phyloP scores from a whole-genome alignment of 257 asterid species.

The Solanum okadae region DNA sequence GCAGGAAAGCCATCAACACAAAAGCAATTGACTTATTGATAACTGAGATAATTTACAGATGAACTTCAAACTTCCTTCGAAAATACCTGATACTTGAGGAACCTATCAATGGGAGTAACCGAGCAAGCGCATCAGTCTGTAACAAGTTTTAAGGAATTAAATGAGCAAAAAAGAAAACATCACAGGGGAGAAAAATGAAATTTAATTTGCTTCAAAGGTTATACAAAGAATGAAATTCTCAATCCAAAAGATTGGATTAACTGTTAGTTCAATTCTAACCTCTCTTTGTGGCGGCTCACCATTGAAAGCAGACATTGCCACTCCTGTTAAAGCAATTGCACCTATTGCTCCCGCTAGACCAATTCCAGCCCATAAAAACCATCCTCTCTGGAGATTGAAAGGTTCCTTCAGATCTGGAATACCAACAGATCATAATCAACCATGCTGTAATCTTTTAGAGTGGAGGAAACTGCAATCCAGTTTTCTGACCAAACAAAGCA shows the following conservation, averaged over 20 bases:
- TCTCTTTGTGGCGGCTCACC: slow-evolving; percentile 83
- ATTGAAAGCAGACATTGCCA: slow-evolving; percentile 51
- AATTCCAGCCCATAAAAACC: slow-evolving; percentile 92
- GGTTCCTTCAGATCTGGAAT: slow-evolving; percentile 76
- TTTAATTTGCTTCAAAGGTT: background rate
- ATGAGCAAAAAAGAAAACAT: background rate
- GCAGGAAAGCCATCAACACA: background rate
- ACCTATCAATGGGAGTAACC: slow-evolving; percentile 90
- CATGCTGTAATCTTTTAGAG: background rate
- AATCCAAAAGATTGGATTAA: background rate
- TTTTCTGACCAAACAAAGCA: background rate
- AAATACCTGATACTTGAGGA: slow-evolving; percentile 78
- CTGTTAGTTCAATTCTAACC: slow-evolving; percentile 36
- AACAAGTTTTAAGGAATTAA: background rate
- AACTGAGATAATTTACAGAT: background rate
- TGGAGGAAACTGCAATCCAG: background rate
- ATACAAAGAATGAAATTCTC: background rate
- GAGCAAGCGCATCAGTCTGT: slow-evolving; percentile 92
- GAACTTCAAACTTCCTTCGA: background rate
- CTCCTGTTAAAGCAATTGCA: slow-evolving; percentile 75
- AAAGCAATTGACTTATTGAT: background rate
- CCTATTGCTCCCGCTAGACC: slow-evolving; percentile 82
- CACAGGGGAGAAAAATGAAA: background rate
- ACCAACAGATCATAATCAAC: slow-evolving; percentile 1
- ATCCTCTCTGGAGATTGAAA: slow-evolving; percentile 74